A percentile compares a stretch with the other conserved stretches of the same genome.
Conservation (phyloP, 2,329 filamentous ascomycete species). For the Arthrobotrys conoides region DNA sequence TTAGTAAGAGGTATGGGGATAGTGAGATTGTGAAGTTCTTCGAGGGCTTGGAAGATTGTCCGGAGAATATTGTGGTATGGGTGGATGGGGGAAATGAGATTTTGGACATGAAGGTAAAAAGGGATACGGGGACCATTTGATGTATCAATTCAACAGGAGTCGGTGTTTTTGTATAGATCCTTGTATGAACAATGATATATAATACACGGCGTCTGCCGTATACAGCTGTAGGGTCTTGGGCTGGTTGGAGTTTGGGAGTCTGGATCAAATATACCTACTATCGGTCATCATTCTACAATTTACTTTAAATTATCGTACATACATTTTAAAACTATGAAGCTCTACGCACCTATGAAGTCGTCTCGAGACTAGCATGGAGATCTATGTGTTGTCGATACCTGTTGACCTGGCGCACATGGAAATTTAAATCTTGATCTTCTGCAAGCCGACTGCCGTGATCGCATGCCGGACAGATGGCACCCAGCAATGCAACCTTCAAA, state of each 20-base stretch:
- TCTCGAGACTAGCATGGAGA: too few relatives aligned
- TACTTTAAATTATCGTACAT: too few relatives aligned
- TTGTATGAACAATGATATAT: neutral
- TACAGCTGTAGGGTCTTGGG: neutral
- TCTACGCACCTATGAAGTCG: too few relatives aligned
- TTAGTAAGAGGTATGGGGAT: slow-evolving; percentile 69
- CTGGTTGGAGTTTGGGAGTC: neutral
- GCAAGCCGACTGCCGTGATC: slow-evolving; percentile 24
- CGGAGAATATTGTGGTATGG: slow-evolving; percentile 70
- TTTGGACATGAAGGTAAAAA: slow-evolving; percentile 8
- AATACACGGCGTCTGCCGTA: too few relatives aligned
- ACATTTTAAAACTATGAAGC: too few relatives aligned
- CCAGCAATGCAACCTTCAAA: slow-evolving; percentile 10
- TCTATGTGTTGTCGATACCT: too few relatives aligned
- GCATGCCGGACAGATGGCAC: slow-evolving; percentile 27
- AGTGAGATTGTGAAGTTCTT: slow-evolving; percentile 68
- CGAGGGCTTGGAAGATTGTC: slow-evolving; percentile 66
- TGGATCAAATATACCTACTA: too few relatives aligned
- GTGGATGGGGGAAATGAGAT: slow-evolving; percentile 66
- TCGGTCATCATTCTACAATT: too few relatives aligned
- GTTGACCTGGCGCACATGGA: too few relatives aligned
- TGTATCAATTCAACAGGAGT: neutral
- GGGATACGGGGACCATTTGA: slow-evolving; percentile 19
- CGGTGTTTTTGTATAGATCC: neutral
- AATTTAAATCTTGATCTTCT: too few relatives aligned